Evolutionary conservation across 1,284 basidiomycete genomes (phyloP).

Genomic region (Phylloporus sp.): DNA sequence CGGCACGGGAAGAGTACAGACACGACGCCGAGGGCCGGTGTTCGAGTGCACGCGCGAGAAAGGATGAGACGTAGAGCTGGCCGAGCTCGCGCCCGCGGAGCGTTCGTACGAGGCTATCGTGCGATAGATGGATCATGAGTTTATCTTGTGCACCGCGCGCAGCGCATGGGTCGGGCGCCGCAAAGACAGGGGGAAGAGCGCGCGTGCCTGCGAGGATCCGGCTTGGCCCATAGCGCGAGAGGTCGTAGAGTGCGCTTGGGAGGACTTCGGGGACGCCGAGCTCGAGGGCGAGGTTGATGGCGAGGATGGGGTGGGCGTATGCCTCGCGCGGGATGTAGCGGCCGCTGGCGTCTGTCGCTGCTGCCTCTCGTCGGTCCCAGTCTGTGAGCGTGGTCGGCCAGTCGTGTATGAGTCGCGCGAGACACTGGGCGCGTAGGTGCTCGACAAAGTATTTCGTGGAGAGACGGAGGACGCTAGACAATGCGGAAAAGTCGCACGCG

Average conservation of each 20-base stretch:
- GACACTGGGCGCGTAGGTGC: conserved; percentile 61
- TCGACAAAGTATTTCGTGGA: conserved; percentile 76
- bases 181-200: conserved; percentile 33
- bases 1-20: conserved; percentile 42
- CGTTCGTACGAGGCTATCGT: conserved; percentile 55
- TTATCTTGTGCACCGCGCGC: background rate
- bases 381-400: conserved; percentile 69
- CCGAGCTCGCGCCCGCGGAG: conserved; percentile 69
- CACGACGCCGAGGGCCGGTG: conserved; percentile 61
- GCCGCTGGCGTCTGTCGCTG: conserved; percentile 53
- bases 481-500: conserved; percentile 60
- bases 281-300: conserved; percentile 73
- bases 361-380: conserved; percentile 72
- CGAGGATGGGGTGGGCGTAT: conserved; percentile 64
- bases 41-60: conserved; percentile 64
- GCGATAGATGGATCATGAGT: conserved; percentile 47
- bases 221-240: conserved; percentile 74
- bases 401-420: conserved; percentile 62
- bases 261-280: conserved; percentile 63
- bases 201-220: conserved; percentile 64
- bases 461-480: conserved; percentile 69
- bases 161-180: conserved; percentile 34
- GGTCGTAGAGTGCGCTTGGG: conserved; percentile 74
- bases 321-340: conserved; percentile 57
- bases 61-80: conserved; percentile 68